A percentile compares a stretch with the other conserved stretches of the same genome.
These are phyloP conservation scores for Myriangium duriaei DNA, from an alignment of 2,329 filamentous ascomycete species.

Conservation along the genomic window DNA sequence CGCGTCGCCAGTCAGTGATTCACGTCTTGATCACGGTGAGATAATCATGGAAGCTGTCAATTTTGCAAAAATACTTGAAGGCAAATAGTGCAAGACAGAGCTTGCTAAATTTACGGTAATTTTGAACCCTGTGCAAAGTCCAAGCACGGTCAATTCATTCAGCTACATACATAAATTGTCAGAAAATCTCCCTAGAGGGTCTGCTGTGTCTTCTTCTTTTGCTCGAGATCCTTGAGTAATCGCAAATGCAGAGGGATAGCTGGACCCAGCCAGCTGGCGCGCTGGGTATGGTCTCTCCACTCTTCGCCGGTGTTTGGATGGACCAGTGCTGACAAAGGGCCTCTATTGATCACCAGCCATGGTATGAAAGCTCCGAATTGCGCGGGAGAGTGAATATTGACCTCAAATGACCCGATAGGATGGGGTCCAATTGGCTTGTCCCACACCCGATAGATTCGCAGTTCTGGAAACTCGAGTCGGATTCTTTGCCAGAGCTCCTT, in stretches of 20 bases:
- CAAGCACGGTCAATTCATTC: too few relatives aligned
- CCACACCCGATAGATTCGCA: conserved; percentile 69
- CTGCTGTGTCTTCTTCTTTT: conserved; percentile 12
- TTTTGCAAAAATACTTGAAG: too few relatives aligned
- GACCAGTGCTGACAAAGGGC: conserved; percentile 63
- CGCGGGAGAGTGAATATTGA: conserved; percentile 69
- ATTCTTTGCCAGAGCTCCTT: conserved; percentile 65
- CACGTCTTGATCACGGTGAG: too few relatives aligned
- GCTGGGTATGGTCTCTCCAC: conserved; percentile 50
- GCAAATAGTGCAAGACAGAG: too few relatives aligned
- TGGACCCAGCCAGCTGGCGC: conserved; percentile 65
- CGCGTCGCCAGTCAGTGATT: too few relatives aligned
- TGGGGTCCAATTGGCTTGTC: conserved; percentile 71
- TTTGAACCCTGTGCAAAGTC: too few relatives aligned
- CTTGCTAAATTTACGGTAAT: too few relatives aligned
- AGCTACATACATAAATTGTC: too few relatives aligned
- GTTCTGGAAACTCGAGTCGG: conserved; percentile 72
- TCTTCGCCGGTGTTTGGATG: conserved; percentile 70
- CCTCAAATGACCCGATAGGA: conserved; percentile 80
- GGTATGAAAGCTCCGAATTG: conserved; percentile 83
- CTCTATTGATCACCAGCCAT: conserved; percentile 73
- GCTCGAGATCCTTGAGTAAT: conserved; percentile 30
- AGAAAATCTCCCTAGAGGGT: too few relatives aligned
- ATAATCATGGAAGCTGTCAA: too few relatives aligned
- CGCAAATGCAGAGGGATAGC: conserved; percentile 47